Base-by-base conservation (phyloP, 2,329 filamentous ascomycete genomes). In the Leptosphaerulina australis region DNA sequence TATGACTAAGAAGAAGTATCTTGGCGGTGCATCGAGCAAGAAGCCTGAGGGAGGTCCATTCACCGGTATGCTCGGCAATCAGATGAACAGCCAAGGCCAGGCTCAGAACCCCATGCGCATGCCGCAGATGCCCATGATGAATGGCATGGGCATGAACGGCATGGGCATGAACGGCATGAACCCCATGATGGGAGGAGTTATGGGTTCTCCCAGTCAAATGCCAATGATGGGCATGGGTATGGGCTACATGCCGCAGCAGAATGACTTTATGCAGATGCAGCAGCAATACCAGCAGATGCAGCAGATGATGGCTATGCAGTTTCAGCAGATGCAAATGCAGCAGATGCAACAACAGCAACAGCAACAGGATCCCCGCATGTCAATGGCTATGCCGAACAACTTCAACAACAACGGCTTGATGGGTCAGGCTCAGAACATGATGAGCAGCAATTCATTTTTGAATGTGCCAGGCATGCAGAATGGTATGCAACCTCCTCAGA, bases 221-320 rank as follows among this genome's bases (percentile, higher is more conserved):
- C 59, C 59, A 3, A 67, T 66, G 62, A 69, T 67, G 66, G 62
- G 64, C 10, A 60, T 64, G 61, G 56, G 59, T 20, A 66, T 66
- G 64, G 63, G 59, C 18, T 69, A 62, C 62, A 81, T 92, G 31
- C 86, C 92, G 60, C 88, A 94, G 81, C 87, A 83, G 5, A 87
- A 91, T 66, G 61, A 69, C 67, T 58, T 61, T 68, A 91, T 94
- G 87, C 91, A 96, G 70, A 92, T 95, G 88, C 89, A 95, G 69
- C 89, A 95, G 69, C 91, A 91, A 74, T 93, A 95, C 88, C 88
- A 68, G 48, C 64, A 70, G 30, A 68, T 68, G 59, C 67, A 71
- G 47, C 67, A 69, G 38, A 67, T 68, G 63, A 60, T 67, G 33
- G 66, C 65, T 8, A 66, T 68, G 55, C 67, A 69, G 22, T 28